phyloP scores from a whole-genome alignment of 1,284 basidiomycete species.

The Melampsora abietis-canadensis region DNA sequence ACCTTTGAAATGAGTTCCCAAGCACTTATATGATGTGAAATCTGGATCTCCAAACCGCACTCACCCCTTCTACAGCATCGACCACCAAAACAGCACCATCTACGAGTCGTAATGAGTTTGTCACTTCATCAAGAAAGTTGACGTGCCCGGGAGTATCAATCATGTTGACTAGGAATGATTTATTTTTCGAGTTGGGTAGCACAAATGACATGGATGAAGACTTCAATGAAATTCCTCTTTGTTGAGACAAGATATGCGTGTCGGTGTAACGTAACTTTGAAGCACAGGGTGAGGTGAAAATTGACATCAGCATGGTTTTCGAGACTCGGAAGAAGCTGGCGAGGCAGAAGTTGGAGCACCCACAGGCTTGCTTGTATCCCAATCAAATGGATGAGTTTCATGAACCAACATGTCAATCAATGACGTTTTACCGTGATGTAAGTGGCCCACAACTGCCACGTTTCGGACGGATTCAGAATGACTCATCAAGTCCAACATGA shows the following conservation, averaged over 20 bases:
- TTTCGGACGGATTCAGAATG: conserved; percentile 95
- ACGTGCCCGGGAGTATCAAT: conserved; percentile 98
- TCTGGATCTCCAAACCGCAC: conserved; percentile 50
- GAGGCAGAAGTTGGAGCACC: conserved; percentile 50
- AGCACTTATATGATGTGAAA: not conserved
- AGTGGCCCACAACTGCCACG: conserved; percentile 86
- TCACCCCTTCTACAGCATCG: conserved; percentile 88
- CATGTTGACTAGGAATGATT: conserved; percentile 87
- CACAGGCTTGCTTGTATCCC: conserved; percentile 83
- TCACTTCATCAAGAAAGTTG: conserved; percentile 96
- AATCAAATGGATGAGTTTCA: conserved; percentile 90
- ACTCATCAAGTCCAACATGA: conserved; percentile 83
- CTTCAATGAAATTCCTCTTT: conserved; percentile 90
- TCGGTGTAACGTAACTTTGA: conserved; percentile 84
- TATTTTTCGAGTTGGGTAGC: conserved; percentile 78
- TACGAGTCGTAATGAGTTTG: conserved; percentile 76
- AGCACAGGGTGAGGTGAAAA: conserved; percentile 46
- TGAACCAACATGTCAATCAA: conserved; percentile 94
- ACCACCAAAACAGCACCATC: conserved; percentile 93
- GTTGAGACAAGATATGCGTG: conserved; percentile 80
- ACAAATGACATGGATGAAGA: conserved; percentile 93
- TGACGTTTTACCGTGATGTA: conserved; percentile 97
- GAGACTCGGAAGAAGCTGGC: conserved; percentile 36
- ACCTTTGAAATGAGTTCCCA: conserved; percentile 22
- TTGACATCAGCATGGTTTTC: conserved; percentile 11